Evolutionary conservation across 208 protist genomes (phyloP).

Genomic region (Acanthamoeba lenticulata): DNA sequence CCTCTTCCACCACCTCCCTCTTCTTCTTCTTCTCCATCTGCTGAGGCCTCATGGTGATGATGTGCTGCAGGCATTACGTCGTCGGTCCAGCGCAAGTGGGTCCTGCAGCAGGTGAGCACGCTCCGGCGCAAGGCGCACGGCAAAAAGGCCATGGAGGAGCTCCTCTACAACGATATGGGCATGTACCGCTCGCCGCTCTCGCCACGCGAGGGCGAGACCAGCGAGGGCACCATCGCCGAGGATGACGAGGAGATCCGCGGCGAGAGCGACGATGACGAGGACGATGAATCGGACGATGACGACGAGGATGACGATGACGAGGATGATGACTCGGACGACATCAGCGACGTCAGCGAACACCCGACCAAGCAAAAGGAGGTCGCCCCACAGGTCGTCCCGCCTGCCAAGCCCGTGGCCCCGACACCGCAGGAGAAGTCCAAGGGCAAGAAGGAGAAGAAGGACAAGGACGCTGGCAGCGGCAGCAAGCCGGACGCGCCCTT

Average conservation of each 20-base stretch:
- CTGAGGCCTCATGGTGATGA: not conserved
- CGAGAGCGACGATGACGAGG: not conserved
- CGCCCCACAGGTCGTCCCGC: not conserved
- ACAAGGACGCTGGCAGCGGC: not conserved
- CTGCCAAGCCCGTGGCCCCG: not conserved
- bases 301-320: not conserved
- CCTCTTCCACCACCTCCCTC: not conserved
- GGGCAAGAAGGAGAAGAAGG: constrained; percentile 29
- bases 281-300: not conserved
- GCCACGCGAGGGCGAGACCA: not conserved
- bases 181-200: not conserved
- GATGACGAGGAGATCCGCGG: constrained; percentile 18
- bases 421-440: constrained; percentile 18
- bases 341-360: not conserved
- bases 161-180: constrained; percentile 19
- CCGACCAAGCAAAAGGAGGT: not conserved
- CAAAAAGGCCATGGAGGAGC: constrained; percentile 38
- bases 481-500: not conserved
- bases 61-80: not conserved
- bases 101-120: not conserved
- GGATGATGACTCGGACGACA: not conserved
- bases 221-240: not conserved
- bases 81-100: not conserved
- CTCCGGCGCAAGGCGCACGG: not conserved
- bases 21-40: not conserved